A percentile compares a stretch with the other conserved stretches of the same genome.
phyloP scores from a whole-genome alignment of 257 asterid species.

The Nicotiana tomentosiformis region DNA sequence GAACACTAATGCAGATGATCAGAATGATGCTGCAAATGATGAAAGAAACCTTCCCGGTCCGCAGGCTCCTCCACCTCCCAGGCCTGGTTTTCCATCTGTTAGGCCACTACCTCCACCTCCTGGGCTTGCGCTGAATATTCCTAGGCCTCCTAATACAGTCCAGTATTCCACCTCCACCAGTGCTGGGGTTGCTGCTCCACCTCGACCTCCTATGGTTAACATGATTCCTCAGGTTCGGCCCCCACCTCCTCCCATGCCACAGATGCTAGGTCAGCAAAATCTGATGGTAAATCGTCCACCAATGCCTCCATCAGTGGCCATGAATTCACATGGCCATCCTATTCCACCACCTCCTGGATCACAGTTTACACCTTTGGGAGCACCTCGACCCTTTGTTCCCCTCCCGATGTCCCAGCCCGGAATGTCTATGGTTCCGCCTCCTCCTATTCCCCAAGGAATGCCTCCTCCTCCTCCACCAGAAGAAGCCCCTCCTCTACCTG shows the following conservation, averaged over 20 bases:
- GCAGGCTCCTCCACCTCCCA: constrained; percentile 79
- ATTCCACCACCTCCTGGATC: constrained; percentile 83
- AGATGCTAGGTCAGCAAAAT: constrained; percentile 61
- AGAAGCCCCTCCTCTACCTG: constrained; percentile 55
- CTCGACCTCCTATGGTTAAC: constrained; percentile 57
- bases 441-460: constrained; percentile 53
- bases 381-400: constrained; percentile 45
- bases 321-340: constrained; percentile 31
- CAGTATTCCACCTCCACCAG: constrained; percentile 44
- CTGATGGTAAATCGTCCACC: constrained; percentile 57
- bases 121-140: constrained; percentile 68
- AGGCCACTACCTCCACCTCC: constrained; percentile 87
- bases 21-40: constrained; percentile 41
- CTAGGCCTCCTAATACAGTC: constrained; percentile 48
- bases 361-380: constrained; percentile 62
- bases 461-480: constrained; percentile 83
- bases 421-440: constrained; percentile 24
- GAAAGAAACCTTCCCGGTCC: constrained; percentile 63
- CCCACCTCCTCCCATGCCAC: constrained; percentile 56
- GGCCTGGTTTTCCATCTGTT: constrained; percentile 56
- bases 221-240: constrained; percentile 56
- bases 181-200: constrained; percentile 45
- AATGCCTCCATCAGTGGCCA: constrained; percentile 49
- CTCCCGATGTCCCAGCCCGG: constrained; percentile 60
- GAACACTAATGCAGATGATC: constrained; percentile 50